A percentile compares a stretch with the other conserved stretches of the same genome.
phyloP scores from a whole-genome alignment of 805 yeast species.

The Cyberlindnera saturnus region DNA sequence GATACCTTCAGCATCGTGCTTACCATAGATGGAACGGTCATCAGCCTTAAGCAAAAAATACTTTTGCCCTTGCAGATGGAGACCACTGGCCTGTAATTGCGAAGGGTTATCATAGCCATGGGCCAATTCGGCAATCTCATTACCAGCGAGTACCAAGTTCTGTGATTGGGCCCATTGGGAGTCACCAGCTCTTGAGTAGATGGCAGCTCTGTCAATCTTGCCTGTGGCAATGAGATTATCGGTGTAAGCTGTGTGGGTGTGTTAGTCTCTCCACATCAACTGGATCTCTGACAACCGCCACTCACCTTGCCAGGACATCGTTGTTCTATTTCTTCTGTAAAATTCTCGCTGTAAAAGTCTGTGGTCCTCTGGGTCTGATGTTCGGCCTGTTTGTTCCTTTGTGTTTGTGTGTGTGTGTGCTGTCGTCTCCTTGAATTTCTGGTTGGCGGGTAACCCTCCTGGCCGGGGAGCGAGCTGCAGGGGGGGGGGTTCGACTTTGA shows the following conservation, averaged over 20 bases:
- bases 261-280: neutral
- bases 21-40: constrained; percentile 90
- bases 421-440: too few relatives aligned
- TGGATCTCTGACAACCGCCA: neutral
- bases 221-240: constrained; percentile 87
- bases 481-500: too few relatives aligned
- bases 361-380: too few relatives aligned
- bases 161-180: constrained; percentile 88
- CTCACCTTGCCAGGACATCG: constrained; percentile 43
- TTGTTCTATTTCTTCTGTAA: neutral
- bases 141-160: constrained; percentile 53
- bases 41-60: constrained; percentile 87
- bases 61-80: constrained; percentile 79
- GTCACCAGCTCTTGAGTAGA: constrained; percentile 93
- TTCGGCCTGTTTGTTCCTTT: too few relatives aligned
- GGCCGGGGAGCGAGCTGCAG: too few relatives aligned
- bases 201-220: constrained; percentile 86
- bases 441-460: too few relatives aligned
- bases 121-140: constrained; percentile 71
- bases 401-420: too few relatives aligned
- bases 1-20: constrained; percentile 82
- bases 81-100: constrained; percentile 75
- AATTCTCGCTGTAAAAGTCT: too few relatives aligned
- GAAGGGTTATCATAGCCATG: constrained; percentile 77
- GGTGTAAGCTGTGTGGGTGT: constrained; percentile 64